Conservation (phyloP, 1,284 basidiomycete species). For the Rhodotorula sp. region DNA sequence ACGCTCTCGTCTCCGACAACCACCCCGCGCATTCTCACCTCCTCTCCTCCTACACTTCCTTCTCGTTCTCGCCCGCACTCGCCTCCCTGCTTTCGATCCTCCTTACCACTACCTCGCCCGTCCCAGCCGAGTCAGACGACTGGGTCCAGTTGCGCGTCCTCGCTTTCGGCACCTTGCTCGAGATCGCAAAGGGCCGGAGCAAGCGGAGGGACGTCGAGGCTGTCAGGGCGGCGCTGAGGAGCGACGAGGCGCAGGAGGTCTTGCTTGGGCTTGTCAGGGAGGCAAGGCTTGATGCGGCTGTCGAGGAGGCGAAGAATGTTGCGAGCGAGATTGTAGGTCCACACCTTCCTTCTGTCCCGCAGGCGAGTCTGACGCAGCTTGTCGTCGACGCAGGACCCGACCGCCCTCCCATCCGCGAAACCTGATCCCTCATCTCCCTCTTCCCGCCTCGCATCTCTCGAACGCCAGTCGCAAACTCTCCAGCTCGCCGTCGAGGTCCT, state of each 20-base stretch:
- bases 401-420: conserved; percentile 5
- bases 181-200: conserved; percentile 32
- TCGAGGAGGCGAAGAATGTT: conserved; percentile 13
- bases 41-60: conserved; percentile 12
- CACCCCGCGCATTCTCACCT: conserved; percentile 25
- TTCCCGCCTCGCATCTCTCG: conserved; percentile 68
- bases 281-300: not conserved
- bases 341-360: not conserved
- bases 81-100: conserved; percentile 31
- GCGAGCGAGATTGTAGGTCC: conserved; percentile 20
- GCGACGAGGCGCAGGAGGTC: conserved; percentile 13
- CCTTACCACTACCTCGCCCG: conserved; percentile 7
- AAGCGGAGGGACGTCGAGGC: conserved; percentile 28
- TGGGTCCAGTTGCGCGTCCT: conserved; percentile 36
- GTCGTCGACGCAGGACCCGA: conserved; percentile 15
- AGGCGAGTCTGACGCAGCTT: not conserved
- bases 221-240: conserved; percentile 14
- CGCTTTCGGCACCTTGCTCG: conserved; percentile 39
- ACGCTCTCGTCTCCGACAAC: conserved; percentile 35
- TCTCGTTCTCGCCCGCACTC: conserved; percentile 22
- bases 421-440: conserved; percentile 45
- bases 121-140: conserved; percentile 12
- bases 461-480: conserved; percentile 67
- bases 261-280: conserved; percentile 17
- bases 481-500: conserved; percentile 79